Base-by-base conservation (phyloP, 345 rosid species). In the Rhizophora apiculata region DNA sequence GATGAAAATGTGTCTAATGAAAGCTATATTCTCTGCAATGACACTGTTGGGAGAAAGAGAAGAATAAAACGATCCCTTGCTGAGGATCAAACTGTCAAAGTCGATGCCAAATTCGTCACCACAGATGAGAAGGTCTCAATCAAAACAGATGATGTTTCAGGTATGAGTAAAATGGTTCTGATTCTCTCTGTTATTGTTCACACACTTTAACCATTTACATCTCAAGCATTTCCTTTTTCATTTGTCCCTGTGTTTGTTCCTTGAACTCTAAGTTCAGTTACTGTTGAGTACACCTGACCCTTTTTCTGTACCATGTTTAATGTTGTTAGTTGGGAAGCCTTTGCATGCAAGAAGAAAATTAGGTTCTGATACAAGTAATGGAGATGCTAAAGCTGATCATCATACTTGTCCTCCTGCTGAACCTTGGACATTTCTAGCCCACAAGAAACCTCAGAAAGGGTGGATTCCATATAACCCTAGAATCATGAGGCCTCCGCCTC, bases 381-480 rank as follows among this genome's bases (percentile, higher is more conserved):
- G 74, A 79, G 72, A 68, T 63, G 62, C 64, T 67, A 63, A 70
- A 76, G 43, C 64, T 0, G 77, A 52, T 68, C 63, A 54, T 74
- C 71, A 24, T 54, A 64, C 72, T 59, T 51, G 39, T 43, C 73
- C 83, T 74, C 81, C 69, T 68, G 80, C 79, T 68, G 97, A 95
- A 81, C 93, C 97, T 16, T 95, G 99, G 99, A 88, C 89, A 13
- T 51, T 86, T 76, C 87, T 92, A 32, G 84, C 96, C 8, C 99
- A 95, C 76, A 95, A 88, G 90, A 95, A 86, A 86, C 99, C 97
- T 64, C 86, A 92, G 63, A 84, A 92, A 69, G 88, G 77, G 69
- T 95, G 97, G 96, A 75, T 83, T 63, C 81, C 92, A 5, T 91
- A 94, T 81, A 89, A 87, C 76, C 96, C 97, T 34, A 80, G 85